Percentiles rank a stretch among this genome's conserved stretches.
Evolutionary conservation across 768 basidiomycete species (phyloP).

Genomic region (Sutorius australiensis): DNA sequence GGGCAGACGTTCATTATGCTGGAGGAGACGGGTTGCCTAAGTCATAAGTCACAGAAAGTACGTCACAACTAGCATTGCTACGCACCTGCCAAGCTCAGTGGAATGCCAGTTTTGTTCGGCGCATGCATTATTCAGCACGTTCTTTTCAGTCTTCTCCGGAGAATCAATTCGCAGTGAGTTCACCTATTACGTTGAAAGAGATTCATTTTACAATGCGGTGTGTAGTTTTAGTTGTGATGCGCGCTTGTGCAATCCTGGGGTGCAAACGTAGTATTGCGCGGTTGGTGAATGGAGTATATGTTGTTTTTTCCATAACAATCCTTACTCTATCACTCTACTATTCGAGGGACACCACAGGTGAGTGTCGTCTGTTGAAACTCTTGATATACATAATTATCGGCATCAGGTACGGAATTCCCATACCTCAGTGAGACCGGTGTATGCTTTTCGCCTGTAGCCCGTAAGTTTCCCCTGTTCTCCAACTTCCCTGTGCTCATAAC

Average conservation of each 20-base stretch:
- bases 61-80: background rate
- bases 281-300: conserved; percentile 2
- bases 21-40: conserved; percentile 22
- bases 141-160: conserved; percentile 9
- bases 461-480: conserved; percentile 10
- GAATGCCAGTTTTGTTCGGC: conserved; percentile 15
- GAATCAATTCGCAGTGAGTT: conserved; percentile 25
- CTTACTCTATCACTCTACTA: background rate
- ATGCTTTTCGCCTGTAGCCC: conserved; percentile 1
- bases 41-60: conserved; percentile 14
- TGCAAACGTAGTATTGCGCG: conserved; percentile 1
- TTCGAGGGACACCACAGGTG: background rate
- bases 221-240: conserved; percentile 24
- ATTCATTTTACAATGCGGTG: background rate
- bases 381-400: background rate
- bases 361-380: background rate
- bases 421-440: conserved; percentile 13
- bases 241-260: conserved; percentile 24
- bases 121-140: background rate
- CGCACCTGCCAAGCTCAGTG: background rate
- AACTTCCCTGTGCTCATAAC: background rate
- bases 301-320: conserved; percentile 2
- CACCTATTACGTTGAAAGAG: background rate
- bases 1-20: conserved; percentile 22
- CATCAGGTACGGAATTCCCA: conserved; percentile 2